Base-by-base conservation (phyloP, 345 rosid species). In the Brassica juncea region DNA sequence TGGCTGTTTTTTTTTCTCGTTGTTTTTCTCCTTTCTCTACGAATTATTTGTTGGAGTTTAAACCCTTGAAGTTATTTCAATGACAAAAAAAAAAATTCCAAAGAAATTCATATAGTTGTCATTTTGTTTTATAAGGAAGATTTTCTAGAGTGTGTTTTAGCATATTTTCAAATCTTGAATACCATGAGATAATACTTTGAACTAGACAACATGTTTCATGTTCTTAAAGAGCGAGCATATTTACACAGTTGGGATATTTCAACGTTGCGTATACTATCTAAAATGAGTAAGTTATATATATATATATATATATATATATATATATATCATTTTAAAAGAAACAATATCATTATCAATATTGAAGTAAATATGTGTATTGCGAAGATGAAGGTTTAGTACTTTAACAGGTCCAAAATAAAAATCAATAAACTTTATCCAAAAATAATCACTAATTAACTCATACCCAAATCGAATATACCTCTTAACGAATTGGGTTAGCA, bases 401-500 rank as follows among this genome's bases (percentile, higher is more conserved):
- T 76, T 11, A 42, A 76, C 74, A 59, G 61, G 11, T 25, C 34
- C 12, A 60, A 60, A 11, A 57, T 16, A 16, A 52, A 47, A 52
- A 52, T 8, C 10, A 1, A 8, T 8, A 8, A 37, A 8, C 42
- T 37, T 37, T 37, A 37, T 37, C 42, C 42, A 37, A 35, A 37
- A 37, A 8, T 8, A 37, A 57, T 19, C 61, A 57, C 16, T 70
- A 70, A 58, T 60, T 60, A 69, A 68, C 58, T 35, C 62, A 63
- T 70, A 70, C 58, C 32, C 44, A 34, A 71, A 55, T 16, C 23
- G 19, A 37, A 4, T 64, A 39, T 32, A 70, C 14, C 70, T 68
- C 25, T 14, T 15, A 37, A 32, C 37, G 10, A 64, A 35, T 77
- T 64, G 71, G 81, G 81, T 54, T 71, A 64, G 72, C 81, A 35